Conservation (phyloP, 371 early-diverging fungal genomes). For the Lichtheimia hyalospora region DNA sequence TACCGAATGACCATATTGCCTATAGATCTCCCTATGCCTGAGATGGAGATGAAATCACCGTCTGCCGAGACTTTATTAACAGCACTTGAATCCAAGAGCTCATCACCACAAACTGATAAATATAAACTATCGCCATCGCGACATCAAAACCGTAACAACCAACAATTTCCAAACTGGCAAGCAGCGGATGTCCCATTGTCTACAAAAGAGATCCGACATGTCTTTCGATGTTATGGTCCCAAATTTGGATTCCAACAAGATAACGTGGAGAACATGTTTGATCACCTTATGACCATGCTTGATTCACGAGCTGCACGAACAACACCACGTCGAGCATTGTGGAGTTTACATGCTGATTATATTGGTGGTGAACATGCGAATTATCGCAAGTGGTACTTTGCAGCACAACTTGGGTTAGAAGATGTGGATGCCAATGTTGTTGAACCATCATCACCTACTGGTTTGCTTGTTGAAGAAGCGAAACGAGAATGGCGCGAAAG, state of each 20-base stretch:
- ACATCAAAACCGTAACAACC: background rate
- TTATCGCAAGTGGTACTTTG: conserved; percentile 86
- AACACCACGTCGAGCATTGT: conserved; percentile 71
- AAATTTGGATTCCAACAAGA: conserved; percentile 86
- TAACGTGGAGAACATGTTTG: conserved; percentile 74
- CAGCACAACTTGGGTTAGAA: conserved; percentile 75
- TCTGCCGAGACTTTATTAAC: background rate
- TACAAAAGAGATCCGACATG: conserved; percentile 15
- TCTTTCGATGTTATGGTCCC: conserved; percentile 19
- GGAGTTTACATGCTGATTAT: conserved; percentile 83
- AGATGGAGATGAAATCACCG: background rate
- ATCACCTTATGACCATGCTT: conserved; percentile 79
- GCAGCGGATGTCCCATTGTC: conserved; percentile 11
- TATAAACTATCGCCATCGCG: background rate
- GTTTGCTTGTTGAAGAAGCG: conserved; percentile 48
- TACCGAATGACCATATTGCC: background rate
- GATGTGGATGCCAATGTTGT: conserved; percentile 18
- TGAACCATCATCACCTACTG: conserved; percentile 27
- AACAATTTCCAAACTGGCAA: conserved; percentile 30
- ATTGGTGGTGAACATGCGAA: conserved; percentile 88
- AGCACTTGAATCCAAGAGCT: background rate
- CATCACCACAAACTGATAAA: background rate
- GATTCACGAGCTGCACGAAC: conserved; percentile 84
- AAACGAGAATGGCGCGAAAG: conserved; percentile 72
- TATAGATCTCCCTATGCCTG: conserved; percentile 3